Percentiles rank a stretch among this genome's conserved stretches.
These are phyloP conservation scores for Xylaria arbuscula DNA, from an alignment of 2,329 filamentous ascomycete species.

Conservation along the genomic window DNA sequence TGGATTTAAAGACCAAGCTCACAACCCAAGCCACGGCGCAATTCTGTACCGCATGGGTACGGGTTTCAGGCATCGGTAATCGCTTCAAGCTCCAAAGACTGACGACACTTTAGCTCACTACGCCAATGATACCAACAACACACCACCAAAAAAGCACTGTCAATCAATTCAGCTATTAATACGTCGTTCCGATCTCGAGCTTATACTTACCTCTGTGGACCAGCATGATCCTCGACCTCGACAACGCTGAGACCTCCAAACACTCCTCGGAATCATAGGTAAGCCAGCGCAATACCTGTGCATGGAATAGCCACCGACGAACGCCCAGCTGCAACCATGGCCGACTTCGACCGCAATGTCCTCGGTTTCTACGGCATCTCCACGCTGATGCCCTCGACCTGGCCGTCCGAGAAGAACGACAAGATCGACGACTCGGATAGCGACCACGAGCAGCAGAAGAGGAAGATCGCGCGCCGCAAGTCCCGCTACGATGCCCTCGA, in stretches of 20 bases:
- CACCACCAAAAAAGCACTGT: neutral
- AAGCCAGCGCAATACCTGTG: neutral
- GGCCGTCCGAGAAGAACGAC: constrained; percentile 78
- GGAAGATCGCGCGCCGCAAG: constrained; percentile 69
- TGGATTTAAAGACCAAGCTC: no score
- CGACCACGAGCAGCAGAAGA: constrained; percentile 65
- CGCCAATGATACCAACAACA: no score
- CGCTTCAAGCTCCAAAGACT: neutral
- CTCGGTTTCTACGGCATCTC: constrained; percentile 91
- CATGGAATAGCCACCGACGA: constrained; percentile 9
- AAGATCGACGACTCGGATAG: constrained; percentile 74
- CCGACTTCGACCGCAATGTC: constrained; percentile 79
- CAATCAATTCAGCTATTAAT: neutral
- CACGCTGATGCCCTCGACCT: constrained; percentile 81
- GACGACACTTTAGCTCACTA: no score
- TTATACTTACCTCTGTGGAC: neutral
- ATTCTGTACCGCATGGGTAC: neutral
- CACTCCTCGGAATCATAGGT: no score
- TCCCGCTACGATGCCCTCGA: constrained; percentile 89
- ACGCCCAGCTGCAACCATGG: constrained; percentile 56
- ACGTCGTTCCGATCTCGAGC: neutral
- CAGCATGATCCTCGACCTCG: constrained; percentile 19
- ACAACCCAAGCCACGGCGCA: neutral
- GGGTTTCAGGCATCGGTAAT: neutral
- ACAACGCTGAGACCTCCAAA: neutral